These are phyloP conservation scores for Erythrobasidium yunnanense DNA, from an alignment of 768 basidiomycete genomes.

Conservation along the genomic window DNA sequence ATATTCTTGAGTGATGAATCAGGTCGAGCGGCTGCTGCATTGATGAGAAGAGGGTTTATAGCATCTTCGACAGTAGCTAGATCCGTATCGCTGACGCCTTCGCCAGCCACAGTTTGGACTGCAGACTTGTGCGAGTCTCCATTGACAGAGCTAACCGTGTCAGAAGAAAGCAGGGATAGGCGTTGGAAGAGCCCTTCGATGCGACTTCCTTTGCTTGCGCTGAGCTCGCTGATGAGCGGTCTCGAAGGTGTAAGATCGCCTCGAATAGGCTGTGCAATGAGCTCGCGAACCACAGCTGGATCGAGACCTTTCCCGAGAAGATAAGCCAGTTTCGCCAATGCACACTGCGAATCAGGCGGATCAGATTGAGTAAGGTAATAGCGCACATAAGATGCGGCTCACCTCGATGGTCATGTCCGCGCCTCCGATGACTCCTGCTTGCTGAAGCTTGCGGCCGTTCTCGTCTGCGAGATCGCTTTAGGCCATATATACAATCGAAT, in stretches of 20 bases:
- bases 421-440: constrained; percentile 56
- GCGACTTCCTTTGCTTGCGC: background rate
- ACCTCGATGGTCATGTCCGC: background rate
- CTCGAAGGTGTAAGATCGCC: constrained; percentile 63
- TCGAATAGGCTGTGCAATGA: constrained; percentile 67
- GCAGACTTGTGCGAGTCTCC: background rate
- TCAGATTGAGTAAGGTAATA: too few species aligned
- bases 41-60: constrained; percentile 24
- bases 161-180: constrained; percentile 4
- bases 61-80: constrained; percentile 1
- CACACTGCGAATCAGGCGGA: constrained; percentile 54
- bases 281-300: constrained; percentile 55
- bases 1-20: constrained; percentile 16
- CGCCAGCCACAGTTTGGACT: background rate
- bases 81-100: constrained; percentile 11
- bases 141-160: background rate
- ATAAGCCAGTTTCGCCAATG: constrained; percentile 78
- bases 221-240: background rate
- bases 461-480: constrained; percentile 11
- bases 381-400: too few species aligned
- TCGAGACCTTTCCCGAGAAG: constrained; percentile 76
- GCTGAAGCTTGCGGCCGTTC: constrained; percentile 69
- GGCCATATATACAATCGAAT: constrained; percentile 41
- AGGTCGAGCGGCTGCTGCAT: constrained; percentile 10
- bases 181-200: constrained; percentile 24